Percentiles rank a stretch among this genome's conserved stretches.
Conservation (phyloP, 1,284 basidiomycete species). For the Takashimella tepidaria region DNA sequence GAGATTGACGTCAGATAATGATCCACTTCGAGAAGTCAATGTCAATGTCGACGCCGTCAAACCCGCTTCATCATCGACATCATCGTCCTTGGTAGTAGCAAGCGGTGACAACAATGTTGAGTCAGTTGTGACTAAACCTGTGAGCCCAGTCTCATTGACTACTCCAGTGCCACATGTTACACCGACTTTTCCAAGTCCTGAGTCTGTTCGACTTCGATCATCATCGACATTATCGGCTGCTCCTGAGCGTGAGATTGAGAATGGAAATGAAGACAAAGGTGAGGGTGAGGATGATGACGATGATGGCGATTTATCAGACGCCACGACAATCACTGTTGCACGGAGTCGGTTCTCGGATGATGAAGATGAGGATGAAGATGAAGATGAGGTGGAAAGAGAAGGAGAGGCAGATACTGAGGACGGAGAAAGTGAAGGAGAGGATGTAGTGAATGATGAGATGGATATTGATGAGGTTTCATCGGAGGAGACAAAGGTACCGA, state of each 20-base stretch:
- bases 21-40: not conserved
- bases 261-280: slow-evolving; percentile 3
- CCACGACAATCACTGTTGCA: slow-evolving; percentile 33
- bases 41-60: too few relatives aligned
- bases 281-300: slow-evolving; percentile 9
- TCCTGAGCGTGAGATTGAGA: not conserved
- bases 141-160: not conserved
- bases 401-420: not conserved
- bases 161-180: not conserved
- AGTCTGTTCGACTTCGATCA: not conserved
- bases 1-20: too few relatives aligned
- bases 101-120: too few relatives aligned
- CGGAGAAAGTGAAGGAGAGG: slow-evolving; percentile 3
- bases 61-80: too few relatives aligned
- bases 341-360: slow-evolving; percentile 24
- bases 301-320: slow-evolving; percentile 28
- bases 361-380: not conserved
- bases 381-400: slow-evolving; percentile 3
- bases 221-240: slow-evolving; percentile 2
- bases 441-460: slow-evolving; percentile 6
- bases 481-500: too few relatives aligned
- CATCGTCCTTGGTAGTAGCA: too few relatives aligned
- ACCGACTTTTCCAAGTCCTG: not conserved
- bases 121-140: not conserved
- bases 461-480: not conserved